Base-by-base conservation (phyloP, 148 eudicot species). In the Polygonum aviculare region DNA sequence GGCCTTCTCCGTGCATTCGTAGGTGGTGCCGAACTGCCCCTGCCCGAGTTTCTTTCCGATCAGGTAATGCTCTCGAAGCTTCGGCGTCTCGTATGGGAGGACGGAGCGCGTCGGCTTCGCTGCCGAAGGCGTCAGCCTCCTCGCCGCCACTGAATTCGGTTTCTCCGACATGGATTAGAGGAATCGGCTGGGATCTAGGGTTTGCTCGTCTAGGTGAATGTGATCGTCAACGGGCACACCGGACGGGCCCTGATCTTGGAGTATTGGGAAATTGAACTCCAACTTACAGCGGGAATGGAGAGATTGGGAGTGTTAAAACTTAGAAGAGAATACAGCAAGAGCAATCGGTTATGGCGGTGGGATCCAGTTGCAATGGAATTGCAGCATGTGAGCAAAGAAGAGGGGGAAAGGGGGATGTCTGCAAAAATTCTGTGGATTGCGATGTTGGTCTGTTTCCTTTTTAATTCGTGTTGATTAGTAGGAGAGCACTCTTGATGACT, bases 1-100 rank as follows among this genome's bases (percentile, higher is more conserved):
- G 9, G 84, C 54, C 55, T 88, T 90, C 69, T 90, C 92, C 14
- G 85, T 84, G 76, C 89, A 85, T 6, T 77, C 78, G 71, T 88
- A 90, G 18, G 92, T 88, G 2, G 94, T 88, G 0, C 94, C 94
- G 72, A 90, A 90, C 63, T 90, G 94, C 7, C 94, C 94, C 71
- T 90, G 94, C 3, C 94, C 94, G 1, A 90, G 78, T 72, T 90
- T 90, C 15, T 83, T 90, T 0, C 92, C 92, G 10, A 90, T 80
- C 45, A 78, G 40, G 73, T 83, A 90, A 72, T 85, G 88, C 47
- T 90, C 94, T 1, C 94, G 76, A 39, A 90, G 78, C 16, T 88
- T 75, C 8, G 86, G 91, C 4, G 91, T 90, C 75, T 87, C 79
- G 41, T 90, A 87, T 0, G 91, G 91, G 38, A 90, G 85, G 0